Evolutionary conservation across 768 basidiomycete species (phyloP).

Genomic region (Kwoniella sp.): DNA sequence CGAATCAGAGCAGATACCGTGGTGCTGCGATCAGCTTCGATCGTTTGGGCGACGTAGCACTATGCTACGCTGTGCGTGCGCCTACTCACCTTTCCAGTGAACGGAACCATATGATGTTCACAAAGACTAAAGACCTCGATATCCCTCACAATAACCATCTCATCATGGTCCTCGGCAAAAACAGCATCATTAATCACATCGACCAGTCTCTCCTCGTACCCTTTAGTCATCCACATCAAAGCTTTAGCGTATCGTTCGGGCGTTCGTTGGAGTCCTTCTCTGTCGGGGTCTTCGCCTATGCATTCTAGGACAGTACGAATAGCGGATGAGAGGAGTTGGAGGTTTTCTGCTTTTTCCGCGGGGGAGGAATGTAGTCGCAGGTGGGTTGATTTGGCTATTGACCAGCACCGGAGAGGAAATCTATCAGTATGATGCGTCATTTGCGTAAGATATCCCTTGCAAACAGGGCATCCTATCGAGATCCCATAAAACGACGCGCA

Average conservation of each 20-base stretch:
- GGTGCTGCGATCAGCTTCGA: too few relatives aligned
- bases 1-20: not conserved
- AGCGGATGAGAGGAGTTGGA: constrained; percentile 76
- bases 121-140: constrained; percentile 96
- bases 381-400: constrained; percentile 81
- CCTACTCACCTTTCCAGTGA: constrained; percentile 85
- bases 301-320: constrained; percentile 92
- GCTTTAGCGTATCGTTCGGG: constrained; percentile 96
- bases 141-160: constrained; percentile 97
- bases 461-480: too few relatives aligned
- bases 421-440: constrained; percentile 3
- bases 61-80: too few relatives aligned
- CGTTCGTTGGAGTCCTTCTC: constrained; percentile 87
- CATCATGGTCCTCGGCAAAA: constrained; percentile 98
- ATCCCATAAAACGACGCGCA: too few relatives aligned
- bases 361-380: constrained; percentile 78
- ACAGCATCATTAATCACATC: constrained; percentile 99
- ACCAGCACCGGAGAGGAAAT: constrained; percentile 2
- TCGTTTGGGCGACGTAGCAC: not conserved
- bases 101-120: constrained; percentile 97
- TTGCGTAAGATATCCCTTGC: too few relatives aligned
- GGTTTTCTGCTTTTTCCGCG: constrained; percentile 69
- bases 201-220: constrained; percentile 92
- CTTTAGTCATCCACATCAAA: constrained; percentile 97
- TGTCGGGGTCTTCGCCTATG: constrained; percentile 95